Percentiles rank a stretch among this genome's conserved stretches.
Evolutionary conservation across 2,329 filamentous ascomycete genomes (phyloP).

Genomic region (Scytalidium sp.): DNA sequence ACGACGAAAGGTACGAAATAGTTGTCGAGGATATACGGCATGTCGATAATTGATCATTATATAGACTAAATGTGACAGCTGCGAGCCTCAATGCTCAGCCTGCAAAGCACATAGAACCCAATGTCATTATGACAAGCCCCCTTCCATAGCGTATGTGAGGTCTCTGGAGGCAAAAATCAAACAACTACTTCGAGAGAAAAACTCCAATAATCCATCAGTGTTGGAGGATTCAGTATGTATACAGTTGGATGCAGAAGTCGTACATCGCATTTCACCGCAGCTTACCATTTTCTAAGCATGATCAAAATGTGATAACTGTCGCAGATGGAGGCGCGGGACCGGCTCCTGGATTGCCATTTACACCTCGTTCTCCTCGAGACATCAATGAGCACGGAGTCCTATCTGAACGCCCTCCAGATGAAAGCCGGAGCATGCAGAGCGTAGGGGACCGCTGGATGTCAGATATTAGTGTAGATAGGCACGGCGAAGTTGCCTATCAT

Average conservation of each 20-base stretch:
- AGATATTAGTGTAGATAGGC: neutral
- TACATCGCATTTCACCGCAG: no score
- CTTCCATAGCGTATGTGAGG: neutral
- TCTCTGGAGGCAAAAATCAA: slow-evolving; percentile 1
- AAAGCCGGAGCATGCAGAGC: neutral
- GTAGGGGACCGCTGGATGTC: neutral
- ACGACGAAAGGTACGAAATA: neutral
- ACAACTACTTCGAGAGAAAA: neutral
- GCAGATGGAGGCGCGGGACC: neutral
- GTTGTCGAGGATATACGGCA: neutral
- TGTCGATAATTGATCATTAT: neutral
- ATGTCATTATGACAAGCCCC: slow-evolving; percentile 4
- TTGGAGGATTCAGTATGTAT: neutral
- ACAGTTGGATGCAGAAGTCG: neutral
- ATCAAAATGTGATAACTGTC: neutral
- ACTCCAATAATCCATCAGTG: neutral
- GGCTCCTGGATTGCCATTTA: neutral
- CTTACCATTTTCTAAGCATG: no score
- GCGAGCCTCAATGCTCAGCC: slow-evolving; percentile 2
- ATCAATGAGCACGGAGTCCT: neutral
- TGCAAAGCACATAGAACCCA: neutral
- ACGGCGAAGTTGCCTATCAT: neutral
- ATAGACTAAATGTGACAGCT: slow-evolving; percentile 2
- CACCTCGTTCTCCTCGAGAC: neutral
- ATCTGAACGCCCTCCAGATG: neutral